Percentiles rank a stretch among this genome's conserved stretches.
Evolutionary conservation across 2,329 filamentous ascomycete genomes (phyloP).

Genomic region (Thielaviopsis ethacetica): DNA sequence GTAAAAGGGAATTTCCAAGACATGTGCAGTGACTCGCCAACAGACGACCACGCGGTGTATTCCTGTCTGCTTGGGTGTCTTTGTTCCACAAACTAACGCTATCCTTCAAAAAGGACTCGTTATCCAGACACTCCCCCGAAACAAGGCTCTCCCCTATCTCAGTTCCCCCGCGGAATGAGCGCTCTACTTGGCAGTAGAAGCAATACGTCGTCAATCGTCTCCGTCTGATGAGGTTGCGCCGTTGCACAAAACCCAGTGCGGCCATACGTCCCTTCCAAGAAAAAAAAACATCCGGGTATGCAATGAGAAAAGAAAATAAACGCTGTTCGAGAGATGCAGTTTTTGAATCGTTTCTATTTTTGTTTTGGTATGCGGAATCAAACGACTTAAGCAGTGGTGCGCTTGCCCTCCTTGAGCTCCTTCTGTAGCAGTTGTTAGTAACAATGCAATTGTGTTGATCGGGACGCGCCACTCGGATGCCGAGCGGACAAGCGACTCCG

Average conservation of each 20-base stretch:
- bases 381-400: constrained; percentile 55
- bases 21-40: not conserved
- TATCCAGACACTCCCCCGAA: not conserved
- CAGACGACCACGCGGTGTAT: not conserved
- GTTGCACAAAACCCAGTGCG: not conserved
- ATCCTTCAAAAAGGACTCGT: not conserved
- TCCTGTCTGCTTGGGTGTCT: not conserved
- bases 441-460: not conserved
- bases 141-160: not conserved
- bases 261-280: not conserved
- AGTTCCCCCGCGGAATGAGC: too few species aligned
- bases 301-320: not conserved
- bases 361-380: constrained; percentile 9
- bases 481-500: not conserved
- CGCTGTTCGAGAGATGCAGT: not conserved
- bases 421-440: constrained; percentile 47
- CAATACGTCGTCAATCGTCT: not conserved
- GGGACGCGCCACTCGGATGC: not conserved
- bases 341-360: constrained; percentile 12
- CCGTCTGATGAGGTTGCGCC: not conserved
- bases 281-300: not conserved
- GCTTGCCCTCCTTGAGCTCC: constrained; percentile 93
- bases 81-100: not conserved
- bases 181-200: too few species aligned
- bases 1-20: not conserved